Evolutionary conservation across 2,329 filamentous ascomycete genomes (phyloP), one percentile per base, ranked within the genome.

Genomic region (Pseudogymnoascus sp.): DNA sequence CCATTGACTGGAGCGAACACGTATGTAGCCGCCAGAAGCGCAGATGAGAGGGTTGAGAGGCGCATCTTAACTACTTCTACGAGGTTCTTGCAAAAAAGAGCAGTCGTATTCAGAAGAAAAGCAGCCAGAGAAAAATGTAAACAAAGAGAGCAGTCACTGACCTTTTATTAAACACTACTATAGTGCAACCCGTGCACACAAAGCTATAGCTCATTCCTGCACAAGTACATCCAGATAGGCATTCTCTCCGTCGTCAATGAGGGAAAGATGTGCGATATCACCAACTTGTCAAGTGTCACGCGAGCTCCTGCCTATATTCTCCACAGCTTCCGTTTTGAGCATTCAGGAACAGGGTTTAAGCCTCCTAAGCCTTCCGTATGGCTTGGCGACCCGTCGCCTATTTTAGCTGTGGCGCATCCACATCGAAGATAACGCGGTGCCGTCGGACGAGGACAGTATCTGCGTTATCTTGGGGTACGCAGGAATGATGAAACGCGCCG

Each of bases 1-100:
- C 65, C 64, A 64, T 67, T 65, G 42, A 64, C 64, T 61, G 40
- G 16, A 59, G 61, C 21, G 3, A 44, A 11, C 13, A 16, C 7
- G 16, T 21, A 59, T 21, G 35, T n/a, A 59, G 42, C 38, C 21
- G 40, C 29, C 6, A 47, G 13, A 38, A 62, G n/a, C 16, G 16
- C 33, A 24, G 60, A 47, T 19, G 35, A 24, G 21, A 59, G 14
- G 19, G 29, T 59, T 26, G 42, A 35, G 61, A 62, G 19, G 16
- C 61, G 61, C 61, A 62, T 62, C n/a, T 42, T 42, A 3, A 42
- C 38, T 42, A 11, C 7, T 19, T 16, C 8, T 21, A 11, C 38
- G 38, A 42, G 16, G 11, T 21, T 42, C 16, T 19, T 19, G 16
- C 7, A 10, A 42, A 42, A 42, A 42, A 19, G 38, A 42, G 38